Evolutionary conservation across 2,329 filamentous ascomycete species (phyloP).

Genomic region (Cytospora mali): DNA sequence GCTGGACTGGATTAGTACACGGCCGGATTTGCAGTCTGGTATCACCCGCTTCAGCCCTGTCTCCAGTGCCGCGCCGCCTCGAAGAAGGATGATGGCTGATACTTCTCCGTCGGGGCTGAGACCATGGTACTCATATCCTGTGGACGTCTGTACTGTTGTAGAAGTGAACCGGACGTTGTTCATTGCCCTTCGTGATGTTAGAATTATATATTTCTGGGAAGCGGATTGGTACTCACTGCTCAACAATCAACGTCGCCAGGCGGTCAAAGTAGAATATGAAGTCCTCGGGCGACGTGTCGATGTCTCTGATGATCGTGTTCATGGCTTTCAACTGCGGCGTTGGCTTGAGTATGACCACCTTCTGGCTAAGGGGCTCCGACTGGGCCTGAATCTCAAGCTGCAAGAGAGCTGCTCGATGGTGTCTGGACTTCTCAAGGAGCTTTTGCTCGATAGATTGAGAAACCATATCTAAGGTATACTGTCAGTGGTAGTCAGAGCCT

Average conservation of each 20-base stretch:
- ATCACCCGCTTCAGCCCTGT: constrained; percentile 86
- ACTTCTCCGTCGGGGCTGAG: constrained; percentile 71
- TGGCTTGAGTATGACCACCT: constrained; percentile 72
- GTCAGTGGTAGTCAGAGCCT: constrained; percentile 4
- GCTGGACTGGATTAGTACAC: constrained; percentile 89
- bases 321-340: constrained; percentile 84
- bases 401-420: constrained; percentile 78
- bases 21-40: constrained; percentile 87
- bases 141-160: constrained; percentile 69
- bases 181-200: constrained; percentile 55
- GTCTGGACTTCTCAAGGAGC: constrained; percentile 79
- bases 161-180: constrained; percentile 74
- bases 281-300: constrained; percentile 78
- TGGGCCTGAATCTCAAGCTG: constrained; percentile 73
- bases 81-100: constrained; percentile 84
- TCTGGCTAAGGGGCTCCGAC: constrained; percentile 71
- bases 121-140: constrained; percentile 70
- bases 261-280: constrained; percentile 98
- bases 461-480: constrained; percentile 63
- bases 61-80: constrained; percentile 87
- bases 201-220: background rate
- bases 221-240: constrained; percentile 56
- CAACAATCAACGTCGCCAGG: constrained; percentile 80
- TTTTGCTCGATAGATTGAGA: constrained; percentile 90
- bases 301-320: constrained; percentile 86